Conservation (phyloP, 2,329 filamentous ascomycete genomes). For the Curvularia sp. region DNA sequence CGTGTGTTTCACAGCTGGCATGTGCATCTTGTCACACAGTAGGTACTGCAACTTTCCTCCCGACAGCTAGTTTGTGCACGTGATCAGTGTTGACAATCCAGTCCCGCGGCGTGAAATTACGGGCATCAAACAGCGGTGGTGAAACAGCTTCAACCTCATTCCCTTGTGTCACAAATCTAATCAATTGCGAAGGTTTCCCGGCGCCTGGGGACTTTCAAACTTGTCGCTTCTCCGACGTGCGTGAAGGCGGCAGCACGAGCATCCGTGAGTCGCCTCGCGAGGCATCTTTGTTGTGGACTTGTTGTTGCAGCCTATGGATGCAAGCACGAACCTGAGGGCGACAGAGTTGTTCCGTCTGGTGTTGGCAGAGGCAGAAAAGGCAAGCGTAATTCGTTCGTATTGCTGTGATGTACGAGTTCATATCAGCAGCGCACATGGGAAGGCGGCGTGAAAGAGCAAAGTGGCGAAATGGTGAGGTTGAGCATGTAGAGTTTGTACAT, state of each 20-base stretch:
- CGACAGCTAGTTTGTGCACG: not conserved
- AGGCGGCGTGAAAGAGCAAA: not conserved
- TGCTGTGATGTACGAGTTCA: not conserved
- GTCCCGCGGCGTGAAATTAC: not conserved
- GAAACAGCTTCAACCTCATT: not conserved
- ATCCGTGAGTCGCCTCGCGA: not conserved
- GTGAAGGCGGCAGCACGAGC: not conserved
- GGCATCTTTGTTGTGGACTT: not conserved
- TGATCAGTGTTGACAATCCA: not conserved
- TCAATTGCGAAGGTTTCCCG: not conserved
- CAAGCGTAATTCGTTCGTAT: not conserved
- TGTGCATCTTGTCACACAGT: not conserved
- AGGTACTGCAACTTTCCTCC: not conserved
- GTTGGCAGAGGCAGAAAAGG: not conserved
- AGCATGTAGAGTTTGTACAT: not conserved
- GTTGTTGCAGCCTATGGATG: not conserved
- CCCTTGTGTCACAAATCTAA: not conserved
- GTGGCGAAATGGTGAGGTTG: not conserved
- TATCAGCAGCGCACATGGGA: not conserved
- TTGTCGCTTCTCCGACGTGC: not conserved
- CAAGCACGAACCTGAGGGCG: not conserved
- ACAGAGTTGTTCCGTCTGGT: not conserved
- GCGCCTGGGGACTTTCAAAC: constrained; percentile 1
- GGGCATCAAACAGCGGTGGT: not conserved
- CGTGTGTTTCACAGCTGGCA: not conserved